Evolutionary conservation across 176 grass and related monocot genomes (phyloP).

Genomic region (Paspalum notatum): DNA sequence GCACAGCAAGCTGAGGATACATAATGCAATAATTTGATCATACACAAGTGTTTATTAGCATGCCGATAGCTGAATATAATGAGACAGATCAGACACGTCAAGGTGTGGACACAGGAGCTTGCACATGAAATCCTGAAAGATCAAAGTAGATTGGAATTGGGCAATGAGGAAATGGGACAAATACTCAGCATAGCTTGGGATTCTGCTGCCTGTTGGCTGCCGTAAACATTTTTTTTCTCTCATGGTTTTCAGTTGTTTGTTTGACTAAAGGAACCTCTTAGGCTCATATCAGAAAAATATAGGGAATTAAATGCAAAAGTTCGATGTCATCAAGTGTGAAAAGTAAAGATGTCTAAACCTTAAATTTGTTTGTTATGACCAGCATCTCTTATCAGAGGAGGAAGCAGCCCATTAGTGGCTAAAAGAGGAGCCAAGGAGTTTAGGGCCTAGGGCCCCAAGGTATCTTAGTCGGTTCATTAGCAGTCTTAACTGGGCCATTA

Average conservation of each 20-base stretch:
- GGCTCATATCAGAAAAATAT: conserved; percentile 10
- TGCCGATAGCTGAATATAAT: neutral
- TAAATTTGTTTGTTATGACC: no score
- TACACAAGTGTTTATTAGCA: conserved; percentile 4
- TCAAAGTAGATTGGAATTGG: neutral
- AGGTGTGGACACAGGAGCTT: conserved; percentile 4
- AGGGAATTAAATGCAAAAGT: neutral
- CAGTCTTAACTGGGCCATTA: no score
- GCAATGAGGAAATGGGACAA: neutral
- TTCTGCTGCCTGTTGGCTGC: conserved; percentile 7
- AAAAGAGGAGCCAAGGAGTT: no score
- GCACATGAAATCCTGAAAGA: conserved; percentile 10
- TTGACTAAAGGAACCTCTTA: conserved; percentile 5
- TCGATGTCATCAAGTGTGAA: neutral
- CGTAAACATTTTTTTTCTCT: neutral
- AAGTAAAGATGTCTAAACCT: neutral
- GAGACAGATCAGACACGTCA: conserved; percentile 11
- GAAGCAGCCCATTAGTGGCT: no score
- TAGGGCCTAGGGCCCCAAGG: no score
- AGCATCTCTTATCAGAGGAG: no score
- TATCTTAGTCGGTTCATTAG: no score
- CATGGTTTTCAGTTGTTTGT: conserved; percentile 6
- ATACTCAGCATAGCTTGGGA: neutral
- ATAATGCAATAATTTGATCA: conserved; percentile 23
- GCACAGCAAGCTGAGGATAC: neutral